phyloP scores from a whole-genome alignment of 768 basidiomycete species.

The Hemileccinum impolitum region DNA sequence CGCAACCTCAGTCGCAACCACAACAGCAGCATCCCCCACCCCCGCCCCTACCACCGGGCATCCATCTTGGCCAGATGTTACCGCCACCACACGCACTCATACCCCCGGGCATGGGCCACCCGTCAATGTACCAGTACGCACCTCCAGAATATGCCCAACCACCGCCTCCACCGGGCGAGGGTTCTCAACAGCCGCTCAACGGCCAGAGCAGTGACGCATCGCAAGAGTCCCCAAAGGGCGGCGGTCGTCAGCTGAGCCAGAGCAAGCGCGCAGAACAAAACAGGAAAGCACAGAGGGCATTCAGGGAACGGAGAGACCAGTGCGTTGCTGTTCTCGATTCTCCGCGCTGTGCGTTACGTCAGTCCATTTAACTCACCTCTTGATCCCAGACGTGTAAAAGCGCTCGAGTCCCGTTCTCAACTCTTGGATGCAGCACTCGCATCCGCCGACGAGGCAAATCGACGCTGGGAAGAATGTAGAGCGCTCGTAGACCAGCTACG shows the following conservation, averaged over 20 bases:
- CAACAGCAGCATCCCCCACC: slow-evolving; percentile 32
- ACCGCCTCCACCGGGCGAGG: slow-evolving; percentile 25
- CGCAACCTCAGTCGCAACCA: not conserved
- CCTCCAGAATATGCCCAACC: slow-evolving; percentile 31
- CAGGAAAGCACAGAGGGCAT: slow-evolving; percentile 89
- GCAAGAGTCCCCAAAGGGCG: slow-evolving; percentile 11
- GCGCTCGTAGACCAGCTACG: slow-evolving; percentile 84
- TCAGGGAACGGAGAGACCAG: slow-evolving; percentile 88
- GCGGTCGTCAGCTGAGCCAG: slow-evolving; percentile 62
- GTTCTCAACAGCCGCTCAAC: slow-evolving; percentile 27
- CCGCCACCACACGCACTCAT: slow-evolving; percentile 55
- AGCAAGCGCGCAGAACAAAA: slow-evolving; percentile 94
- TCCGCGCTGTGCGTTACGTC: not conserved
- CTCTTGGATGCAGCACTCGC: slow-evolving; percentile 83
- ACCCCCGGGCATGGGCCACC: slow-evolving; percentile 33
- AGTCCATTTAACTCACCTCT: slow-evolving; percentile 12
- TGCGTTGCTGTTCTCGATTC: too few relatives aligned
- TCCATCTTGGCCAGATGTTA: slow-evolving; percentile 49
- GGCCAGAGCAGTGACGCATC: slow-evolving; percentile 11
- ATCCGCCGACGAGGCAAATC: slow-evolving; percentile 83
- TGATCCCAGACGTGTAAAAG: slow-evolving; percentile 70
- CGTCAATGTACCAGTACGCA: slow-evolving; percentile 34
- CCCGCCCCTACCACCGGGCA: slow-evolving; percentile 34
- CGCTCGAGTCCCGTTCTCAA: slow-evolving; percentile 81
- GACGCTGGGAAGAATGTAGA: slow-evolving; percentile 90